Percentiles rank a stretch among this genome's conserved stretches.
Conservation (phyloP, 495 filamentous ascomycete genomes). For the Filosporella fistucella region DNA sequence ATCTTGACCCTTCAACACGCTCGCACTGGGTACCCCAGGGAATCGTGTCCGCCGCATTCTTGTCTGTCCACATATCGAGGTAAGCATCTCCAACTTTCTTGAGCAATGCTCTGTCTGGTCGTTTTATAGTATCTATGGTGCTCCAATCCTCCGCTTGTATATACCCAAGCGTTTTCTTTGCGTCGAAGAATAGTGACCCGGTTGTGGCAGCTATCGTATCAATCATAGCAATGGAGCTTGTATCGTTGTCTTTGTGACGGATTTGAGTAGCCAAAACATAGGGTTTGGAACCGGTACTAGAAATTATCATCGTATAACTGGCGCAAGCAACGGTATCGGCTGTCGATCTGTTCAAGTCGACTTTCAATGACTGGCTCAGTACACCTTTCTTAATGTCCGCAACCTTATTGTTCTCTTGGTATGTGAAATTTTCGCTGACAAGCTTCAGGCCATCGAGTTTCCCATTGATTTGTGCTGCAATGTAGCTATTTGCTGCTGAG, state of each 20-base stretch:
- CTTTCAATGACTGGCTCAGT: conserved; percentile 3
- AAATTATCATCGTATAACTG: conserved; percentile 11
- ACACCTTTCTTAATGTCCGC: not conserved
- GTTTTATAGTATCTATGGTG: not conserved
- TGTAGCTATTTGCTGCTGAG: not conserved
- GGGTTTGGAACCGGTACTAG: not conserved
- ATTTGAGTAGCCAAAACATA: conserved; percentile 12
- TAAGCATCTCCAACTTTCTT: conserved; percentile 7
- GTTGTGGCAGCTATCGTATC: conserved; percentile 4
- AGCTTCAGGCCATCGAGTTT: not conserved
- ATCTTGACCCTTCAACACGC: conserved; percentile 5
- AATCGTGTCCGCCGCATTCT: not conserved
- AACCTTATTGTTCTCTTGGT: conserved; percentile 6
- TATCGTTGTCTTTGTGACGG: conserved; percentile 3
- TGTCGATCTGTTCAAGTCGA: conserved; percentile 2
- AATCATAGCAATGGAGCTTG: conserved; percentile 1
- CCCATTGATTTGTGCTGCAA: not conserved
- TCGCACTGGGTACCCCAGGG: conserved; percentile 9
- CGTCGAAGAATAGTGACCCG: conserved; percentile 5
- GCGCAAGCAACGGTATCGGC: conserved; percentile 5
- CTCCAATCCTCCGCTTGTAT: conserved; percentile 2
- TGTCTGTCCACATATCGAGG: conserved; percentile 6
- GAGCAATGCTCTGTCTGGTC: not conserved
- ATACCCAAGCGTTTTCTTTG: not conserved
- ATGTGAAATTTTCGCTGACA: not conserved